Evolutionary conservation across 192 early-diverging fungal species (phyloP).

Genomic region (Backusella australiensis): DNA sequence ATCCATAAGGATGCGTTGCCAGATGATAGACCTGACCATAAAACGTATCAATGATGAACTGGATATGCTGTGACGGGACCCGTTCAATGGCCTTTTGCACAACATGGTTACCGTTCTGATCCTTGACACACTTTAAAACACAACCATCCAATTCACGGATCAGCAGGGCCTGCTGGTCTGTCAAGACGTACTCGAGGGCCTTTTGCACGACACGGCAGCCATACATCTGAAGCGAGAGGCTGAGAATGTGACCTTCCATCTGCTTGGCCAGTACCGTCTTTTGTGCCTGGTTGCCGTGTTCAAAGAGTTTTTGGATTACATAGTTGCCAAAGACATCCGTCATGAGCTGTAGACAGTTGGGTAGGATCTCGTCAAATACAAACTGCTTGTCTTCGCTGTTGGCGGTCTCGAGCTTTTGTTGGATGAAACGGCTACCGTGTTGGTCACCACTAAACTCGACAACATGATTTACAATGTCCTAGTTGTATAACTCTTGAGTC

Average conservation of each 20-base stretch:
- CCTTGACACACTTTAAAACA: slow-evolving; percentile 98
- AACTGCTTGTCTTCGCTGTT: slow-evolving; percentile 92
- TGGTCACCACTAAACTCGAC: slow-evolving; percentile 99
- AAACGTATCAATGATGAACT: slow-evolving; percentile 97
- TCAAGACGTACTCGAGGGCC: slow-evolving; percentile 90
- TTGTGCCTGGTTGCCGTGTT: slow-evolving; percentile 92
- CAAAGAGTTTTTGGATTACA: slow-evolving; percentile 99
- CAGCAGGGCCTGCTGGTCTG: slow-evolving; percentile 87
- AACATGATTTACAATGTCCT: slow-evolving; percentile 91
- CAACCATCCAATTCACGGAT: slow-evolving; percentile 92
- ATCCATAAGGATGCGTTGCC: slow-evolving; percentile 99
- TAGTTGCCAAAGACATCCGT: slow-evolving; percentile 99
- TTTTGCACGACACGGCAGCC: slow-evolving; percentile 99
- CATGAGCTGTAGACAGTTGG: slow-evolving; percentile 90
- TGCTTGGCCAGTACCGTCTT: slow-evolving; percentile 89
- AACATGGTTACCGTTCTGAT: slow-evolving; percentile 99
- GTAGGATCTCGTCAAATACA: slow-evolving; percentile 97
- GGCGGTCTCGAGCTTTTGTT: slow-evolving; percentile 97
- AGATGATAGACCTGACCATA: slow-evolving; percentile 94
- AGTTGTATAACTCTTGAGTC: not conserved
- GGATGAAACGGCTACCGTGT: slow-evolving; percentile 98
- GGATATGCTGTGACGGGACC: slow-evolving; percentile 87
- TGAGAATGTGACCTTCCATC: slow-evolving; percentile 96
- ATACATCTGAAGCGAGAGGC: slow-evolving; percentile 98
- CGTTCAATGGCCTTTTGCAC: slow-evolving; percentile 99